Percentiles rank a stretch among this genome's conserved stretches.
Conservation (phyloP, 257 asterid genomes). For the Anisodus tanguticus region DNA sequence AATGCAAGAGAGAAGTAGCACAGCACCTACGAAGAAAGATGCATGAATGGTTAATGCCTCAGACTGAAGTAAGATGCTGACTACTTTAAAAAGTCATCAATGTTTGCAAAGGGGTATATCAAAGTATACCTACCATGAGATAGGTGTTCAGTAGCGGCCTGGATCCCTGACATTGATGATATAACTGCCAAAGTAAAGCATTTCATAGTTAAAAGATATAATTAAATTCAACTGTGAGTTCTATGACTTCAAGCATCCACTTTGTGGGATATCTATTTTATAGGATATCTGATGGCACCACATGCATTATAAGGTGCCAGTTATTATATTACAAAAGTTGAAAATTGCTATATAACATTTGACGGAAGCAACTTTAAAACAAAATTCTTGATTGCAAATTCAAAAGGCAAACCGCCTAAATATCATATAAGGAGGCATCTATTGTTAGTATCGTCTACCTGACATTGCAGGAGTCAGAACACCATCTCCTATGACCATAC, state of each 20-base stretch:
- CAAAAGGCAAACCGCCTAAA: constrained; percentile 19
- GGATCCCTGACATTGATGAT: constrained; percentile 54
- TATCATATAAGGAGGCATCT: constrained; percentile 24
- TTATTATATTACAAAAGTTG: constrained; percentile 4
- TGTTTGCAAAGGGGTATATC: background rate
- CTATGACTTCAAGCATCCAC: constrained; percentile 15
- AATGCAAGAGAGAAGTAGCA: constrained; percentile 64
- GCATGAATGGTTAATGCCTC: background rate
- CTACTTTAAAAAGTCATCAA: constrained; percentile 23
- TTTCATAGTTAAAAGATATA: constrained; percentile 24
- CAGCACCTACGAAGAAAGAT: constrained; percentile 55
- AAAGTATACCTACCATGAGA: constrained; percentile 38
- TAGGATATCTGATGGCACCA: constrained; percentile 10
- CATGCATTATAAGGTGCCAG: background rate
- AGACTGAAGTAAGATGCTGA: background rate
- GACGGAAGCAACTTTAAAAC: background rate
- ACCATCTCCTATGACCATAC: constrained; percentile 73
- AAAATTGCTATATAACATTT: background rate
- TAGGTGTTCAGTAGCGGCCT: constrained; percentile 40
- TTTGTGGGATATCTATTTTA: background rate
- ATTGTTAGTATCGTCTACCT: constrained; percentile 42
- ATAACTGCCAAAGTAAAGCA: constrained; percentile 46
- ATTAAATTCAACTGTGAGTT: constrained; percentile 9
- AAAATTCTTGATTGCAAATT: constrained; percentile 7
- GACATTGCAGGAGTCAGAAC: constrained; percentile 71